Base-by-base conservation (phyloP, 2,329 filamentous ascomycete genomes). In the Fusarium tupiense region DNA sequence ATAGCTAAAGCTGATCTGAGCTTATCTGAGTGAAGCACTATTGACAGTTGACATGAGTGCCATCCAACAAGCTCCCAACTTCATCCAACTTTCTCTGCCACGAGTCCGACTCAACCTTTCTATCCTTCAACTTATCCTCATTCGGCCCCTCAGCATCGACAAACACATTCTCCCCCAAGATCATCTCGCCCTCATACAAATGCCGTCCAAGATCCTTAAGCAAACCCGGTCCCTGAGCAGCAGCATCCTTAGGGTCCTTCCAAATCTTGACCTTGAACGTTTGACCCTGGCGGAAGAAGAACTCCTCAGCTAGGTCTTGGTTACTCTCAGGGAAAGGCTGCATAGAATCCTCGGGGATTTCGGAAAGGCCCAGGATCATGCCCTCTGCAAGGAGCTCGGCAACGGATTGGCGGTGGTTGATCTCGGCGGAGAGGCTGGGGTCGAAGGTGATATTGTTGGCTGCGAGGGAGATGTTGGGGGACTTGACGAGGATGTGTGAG, bases 401-500 rank as follows among this genome's bases (percentile, higher is more conserved):
- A 64, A 74, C n/a, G 72, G 67, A 6, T 74, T 72, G 6, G 47
- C 76, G 37, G 16, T 40, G 31, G 22, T 26, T 41, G 22, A 62
- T 62, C 16, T 47, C 37, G 0, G 64, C 12, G 3, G 62, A 19
- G 29, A 82, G 47, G 40, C 46, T 35, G 1, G 61, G 54, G 1
- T 53, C 9, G 22, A 75, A 77, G 3, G 49, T 64, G 26, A 77
- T 52, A 10, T 74, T 69, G 24, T 73, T 77, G 26, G 81, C 81
- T 0, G 79, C 81, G 2, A 84, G 77, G 8, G 80, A 77, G 16
- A 81, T 83, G 72, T 86, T 86, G n/a, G 84, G 85, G 0, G 83
- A 78, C 5, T 79, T 76, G n/a, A 82, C 78, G 29, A 86, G 82
- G 47, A 85, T 79, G 67, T 87, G 85, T n/a, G 84, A 81, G 41